Base-by-base conservation (phyloP, 2,329 filamentous ascomycete species). In the Cercospora janseana region DNA sequence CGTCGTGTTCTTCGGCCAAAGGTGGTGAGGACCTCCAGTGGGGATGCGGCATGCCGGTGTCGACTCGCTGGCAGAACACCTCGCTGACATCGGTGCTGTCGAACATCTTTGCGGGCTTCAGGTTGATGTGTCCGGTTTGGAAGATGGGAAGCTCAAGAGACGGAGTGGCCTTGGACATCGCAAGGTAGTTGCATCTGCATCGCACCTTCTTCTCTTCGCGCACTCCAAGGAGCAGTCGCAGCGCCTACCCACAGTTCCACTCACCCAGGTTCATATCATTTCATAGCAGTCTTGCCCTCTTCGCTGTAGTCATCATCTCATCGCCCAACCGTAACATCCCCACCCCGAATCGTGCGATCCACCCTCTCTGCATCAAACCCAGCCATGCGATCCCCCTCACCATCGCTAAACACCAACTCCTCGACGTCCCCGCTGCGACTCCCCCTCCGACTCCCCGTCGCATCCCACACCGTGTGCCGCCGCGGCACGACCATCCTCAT, bases 371-470 rank as follows among this genome's bases (percentile, higher is more conserved):
- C 56, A 56, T 65, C 63, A 47, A 75, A 75, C 10, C 73, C 72
- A 3, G 75, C 67, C 71, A 75, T 73, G 45, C 68, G 69, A 60
- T 75, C 73, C 32, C 72, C 71, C 57, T 75, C 72, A 49, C 70
- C 72, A 26, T 71, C 71, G 35, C 69, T 71, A 50, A 75, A 74
- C 5, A 58, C 48, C 29, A 73, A 70, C 18, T 45, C 57, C 32
- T 51, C 59, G 34, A 24, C 49, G 31, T 54, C 62, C 23, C 51
- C 60, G 34, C 49, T 49, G 20, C 61, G 46, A 10, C 49, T 49
- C 10, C 47, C 49, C n/a, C 48, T 38, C 18, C 46, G 46, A 23
- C 45, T 47, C n/a, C 45, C 56, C 21, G 59, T 60, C 4, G 63
- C 68, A 47, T 70, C 65, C 23, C 34, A 47, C 3, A 69, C 58